Evolutionary conservation across 805 yeast species (phyloP).

Genomic region (Ogataea dorogensis): DNA sequence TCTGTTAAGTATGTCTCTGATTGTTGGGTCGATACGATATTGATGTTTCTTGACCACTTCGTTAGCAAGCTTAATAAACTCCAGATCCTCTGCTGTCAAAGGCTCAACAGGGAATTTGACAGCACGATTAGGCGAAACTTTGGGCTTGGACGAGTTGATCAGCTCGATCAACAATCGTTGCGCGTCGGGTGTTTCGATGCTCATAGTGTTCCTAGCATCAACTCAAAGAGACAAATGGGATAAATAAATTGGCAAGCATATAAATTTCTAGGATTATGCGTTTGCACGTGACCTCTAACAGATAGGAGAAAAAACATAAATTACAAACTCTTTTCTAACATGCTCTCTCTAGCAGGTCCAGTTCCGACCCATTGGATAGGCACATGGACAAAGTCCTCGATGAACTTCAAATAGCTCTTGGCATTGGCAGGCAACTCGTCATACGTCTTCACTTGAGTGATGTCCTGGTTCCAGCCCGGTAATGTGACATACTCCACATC

Average conservation of each 20-base stretch:
- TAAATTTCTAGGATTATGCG: slow-evolving; percentile 11
- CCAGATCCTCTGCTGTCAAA: slow-evolving; percentile 48
- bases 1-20: slow-evolving; percentile 54
- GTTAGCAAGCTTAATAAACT: slow-evolving; percentile 56
- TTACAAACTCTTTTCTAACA: slow-evolving; percentile 57
- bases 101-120: slow-evolving; percentile 20
- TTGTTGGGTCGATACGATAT: slow-evolving; percentile 59
- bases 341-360: slow-evolving; percentile 94
- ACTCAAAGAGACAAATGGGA: not conserved
- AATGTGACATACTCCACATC: slow-evolving; percentile 89
- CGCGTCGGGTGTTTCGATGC: slow-evolving; percentile 17
- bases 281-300: slow-evolving; percentile 17
- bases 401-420: slow-evolving; percentile 75
- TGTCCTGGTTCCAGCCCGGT: slow-evolving; percentile 92
- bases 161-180: slow-evolving; percentile 27
- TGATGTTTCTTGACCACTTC: slow-evolving; percentile 50
- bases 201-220: slow-evolving; percentile 6
- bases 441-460: slow-evolving; percentile 65
- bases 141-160: slow-evolving; percentile 31
- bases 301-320: not conserved
- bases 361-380: slow-evolving; percentile 98
- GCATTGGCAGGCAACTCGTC: slow-evolving; percentile 87
- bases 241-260: slow-evolving; percentile 9
- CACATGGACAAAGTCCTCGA: slow-evolving; percentile 79
- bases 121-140: slow-evolving; percentile 22